Conservation (phyloP, 2,329 filamentous ascomycete genomes). For the Escovopsis sp. region DNA sequence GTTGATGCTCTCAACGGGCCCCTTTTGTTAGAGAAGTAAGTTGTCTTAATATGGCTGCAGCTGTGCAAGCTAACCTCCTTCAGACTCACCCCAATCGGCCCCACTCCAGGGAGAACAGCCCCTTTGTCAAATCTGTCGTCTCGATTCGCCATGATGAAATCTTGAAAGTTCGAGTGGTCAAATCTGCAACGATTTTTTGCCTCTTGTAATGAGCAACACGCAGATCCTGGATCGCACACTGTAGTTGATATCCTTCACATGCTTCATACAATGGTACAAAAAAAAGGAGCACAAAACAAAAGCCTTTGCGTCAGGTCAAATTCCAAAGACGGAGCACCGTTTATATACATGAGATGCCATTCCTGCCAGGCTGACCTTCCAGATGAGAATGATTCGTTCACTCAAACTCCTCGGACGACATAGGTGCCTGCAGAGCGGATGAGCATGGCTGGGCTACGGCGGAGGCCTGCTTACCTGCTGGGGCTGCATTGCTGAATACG, state of each 20-base stretch:
- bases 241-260: neutral
- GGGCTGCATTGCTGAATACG: conserved; percentile 63
- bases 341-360: conserved; percentile 1
- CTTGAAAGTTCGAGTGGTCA: conserved; percentile 1
- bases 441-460: conserved; percentile 3
- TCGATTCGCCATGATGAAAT: conserved; percentile 49
- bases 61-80: conserved; percentile 11
- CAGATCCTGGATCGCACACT: neutral
- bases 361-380: neutral
- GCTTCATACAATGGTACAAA: neutral
- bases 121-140: conserved; percentile 61
- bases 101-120: conserved; percentile 42
- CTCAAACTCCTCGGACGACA: conserved; percentile 32
- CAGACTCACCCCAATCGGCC: conserved; percentile 50
- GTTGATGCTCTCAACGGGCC: conserved; percentile 88
- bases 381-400: conserved; percentile 9
- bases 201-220: no score
- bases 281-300: neutral
- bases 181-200: no score
- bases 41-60: neutral
- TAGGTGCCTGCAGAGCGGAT: conserved; percentile 21
- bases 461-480: conserved; percentile 53
- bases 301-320: neutral
- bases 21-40: conserved; percentile 78
- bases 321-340: neutral